Percentiles rank a stretch among this genome's conserved stretches.
Conservation (phyloP, 2,329 filamentous ascomycete genomes). For the Paraphaeosphaeria sporulosa region DNA sequence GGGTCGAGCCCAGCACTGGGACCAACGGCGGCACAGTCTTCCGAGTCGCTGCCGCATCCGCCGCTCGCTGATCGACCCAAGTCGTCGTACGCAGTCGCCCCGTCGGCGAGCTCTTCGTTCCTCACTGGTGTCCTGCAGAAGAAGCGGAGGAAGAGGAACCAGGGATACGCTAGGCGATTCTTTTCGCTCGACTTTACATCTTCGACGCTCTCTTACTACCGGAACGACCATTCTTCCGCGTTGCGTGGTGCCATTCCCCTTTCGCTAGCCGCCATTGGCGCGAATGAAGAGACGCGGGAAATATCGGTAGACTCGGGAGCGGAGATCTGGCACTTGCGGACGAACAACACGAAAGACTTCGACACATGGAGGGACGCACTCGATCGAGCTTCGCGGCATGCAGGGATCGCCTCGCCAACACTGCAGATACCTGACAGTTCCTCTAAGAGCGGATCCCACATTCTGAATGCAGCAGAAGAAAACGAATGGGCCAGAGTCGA, state of each 20-base stretch:
- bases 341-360: slow-evolving; percentile 84
- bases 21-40: slow-evolving; percentile 55
- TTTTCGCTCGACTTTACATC: slow-evolving; percentile 96
- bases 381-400: slow-evolving; percentile 75
- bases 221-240: slow-evolving; percentile 90
- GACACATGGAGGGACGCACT: slow-evolving; percentile 85
- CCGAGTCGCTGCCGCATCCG: slow-evolving; percentile 56
- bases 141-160: slow-evolving; percentile 88
- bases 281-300: slow-evolving; percentile 85
- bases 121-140: slow-evolving; percentile 89
- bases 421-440: slow-evolving; percentile 36
- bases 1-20: slow-evolving; percentile 52
- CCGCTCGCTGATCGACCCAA: slow-evolving; percentile 50
- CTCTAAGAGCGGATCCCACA: slow-evolving; percentile 27
- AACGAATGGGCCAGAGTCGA: slow-evolving; percentile 89
- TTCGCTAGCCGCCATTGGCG: slow-evolving; percentile 87
- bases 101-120: slow-evolving; percentile 59
- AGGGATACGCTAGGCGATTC: slow-evolving; percentile 90
- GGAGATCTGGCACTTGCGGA: slow-evolving; percentile 93
- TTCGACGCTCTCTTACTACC: slow-evolving; percentile 95
- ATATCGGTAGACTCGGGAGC: slow-evolving; percentile 97
- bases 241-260: slow-evolving; percentile 91
- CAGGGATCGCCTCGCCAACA: slow-evolving; percentile 40
- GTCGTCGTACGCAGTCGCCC: slow-evolving; percentile 41
- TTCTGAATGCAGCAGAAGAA: slow-evolving; percentile 66